Conservation (phyloP, 805 yeast genomes). For the Teunomyces atbi region DNA sequence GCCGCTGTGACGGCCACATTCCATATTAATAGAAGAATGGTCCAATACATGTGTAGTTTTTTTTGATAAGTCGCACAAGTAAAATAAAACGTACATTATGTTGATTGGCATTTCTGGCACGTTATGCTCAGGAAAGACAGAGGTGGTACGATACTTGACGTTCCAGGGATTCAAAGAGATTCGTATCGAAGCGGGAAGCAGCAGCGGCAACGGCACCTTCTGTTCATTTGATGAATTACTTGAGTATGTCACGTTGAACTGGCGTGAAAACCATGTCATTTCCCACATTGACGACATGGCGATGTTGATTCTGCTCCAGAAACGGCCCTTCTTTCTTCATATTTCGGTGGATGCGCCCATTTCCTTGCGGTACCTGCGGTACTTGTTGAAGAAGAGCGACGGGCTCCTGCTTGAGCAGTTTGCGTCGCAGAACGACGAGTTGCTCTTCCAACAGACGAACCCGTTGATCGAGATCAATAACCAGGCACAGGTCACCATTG, state of each 20-base stretch:
- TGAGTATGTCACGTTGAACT: conserved; percentile 61
- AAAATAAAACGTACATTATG: conserved; percentile 40
- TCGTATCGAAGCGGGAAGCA: conserved; percentile 6
- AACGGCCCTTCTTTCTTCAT: conserved; percentile 84
- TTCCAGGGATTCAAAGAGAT: conserved; percentile 51
- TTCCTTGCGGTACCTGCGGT: conserved; percentile 42
- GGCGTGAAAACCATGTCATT: conserved; percentile 63
- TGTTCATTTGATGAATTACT: conserved; percentile 44
- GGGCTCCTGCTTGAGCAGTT: conserved; percentile 32
- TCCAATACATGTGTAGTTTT: neutral
- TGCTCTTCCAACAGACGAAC: conserved; percentile 43
- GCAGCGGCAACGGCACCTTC: conserved; percentile 26
- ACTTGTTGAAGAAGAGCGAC: conserved; percentile 15
- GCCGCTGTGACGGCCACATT: neutral
- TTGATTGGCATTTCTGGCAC: conserved; percentile 76
- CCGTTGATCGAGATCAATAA: conserved; percentile 63
- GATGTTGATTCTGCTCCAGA: conserved; percentile 47
- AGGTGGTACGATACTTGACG: conserved; percentile 56
- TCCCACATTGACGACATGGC: conserved; percentile 45
- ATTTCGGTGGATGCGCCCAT: conserved; percentile 75
- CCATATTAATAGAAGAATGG: neutral
- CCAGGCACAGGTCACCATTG: conserved; percentile 45
- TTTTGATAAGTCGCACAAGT: too few species aligned
- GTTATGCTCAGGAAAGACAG: conserved; percentile 62
- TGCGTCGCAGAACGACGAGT: conserved; percentile 28